These are phyloP conservation scores for Leucoagaricus sp. DNA, from an alignment of 1,284 basidiomycete genomes.

Conservation along the genomic window DNA sequence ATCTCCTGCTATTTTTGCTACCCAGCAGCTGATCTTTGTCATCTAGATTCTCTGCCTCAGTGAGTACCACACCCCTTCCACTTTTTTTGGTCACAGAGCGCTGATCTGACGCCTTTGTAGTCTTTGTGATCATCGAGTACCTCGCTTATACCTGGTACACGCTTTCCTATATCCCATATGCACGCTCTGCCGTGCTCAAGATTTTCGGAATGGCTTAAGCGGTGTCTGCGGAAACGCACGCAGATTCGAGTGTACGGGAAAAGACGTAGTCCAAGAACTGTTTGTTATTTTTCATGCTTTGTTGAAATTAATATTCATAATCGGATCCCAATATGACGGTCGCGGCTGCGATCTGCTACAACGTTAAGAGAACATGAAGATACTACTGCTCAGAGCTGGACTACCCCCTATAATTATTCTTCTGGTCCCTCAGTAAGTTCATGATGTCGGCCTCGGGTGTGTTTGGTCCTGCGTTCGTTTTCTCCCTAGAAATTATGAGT, in stretches of 20 bases:
- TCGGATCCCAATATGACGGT: neutral
- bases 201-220: conserved; percentile 54
- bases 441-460: conserved; percentile 63
- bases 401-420: conserved; percentile 76
- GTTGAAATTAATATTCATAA: neutral
- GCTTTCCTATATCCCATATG: conserved; percentile 87
- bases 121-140: conserved; percentile 86
- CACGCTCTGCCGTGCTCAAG: conserved; percentile 71
- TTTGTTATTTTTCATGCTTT: conserved; percentile 1
- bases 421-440: conserved; percentile 75
- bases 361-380: neutral
- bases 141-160: conserved; percentile 86
- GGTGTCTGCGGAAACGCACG: no score
- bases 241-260: no score
- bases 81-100: conserved; percentile 42
- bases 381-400: neutral
- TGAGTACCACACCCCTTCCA: conserved; percentile 17
- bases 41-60: conserved; percentile 36
- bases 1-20: neutral
- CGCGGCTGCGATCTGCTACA: neutral
- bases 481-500: conserved; percentile 26
- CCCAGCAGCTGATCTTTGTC: conserved; percentile 6
- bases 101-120: conserved; percentile 50
- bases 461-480: conserved; percentile 33
- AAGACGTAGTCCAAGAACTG: no score